A percentile compares a stretch with the other conserved stretches of the same genome.
phyloP scores from a whole-genome alignment of 2,329 filamentous ascomycete species.

The Fusarium palustre region DNA sequence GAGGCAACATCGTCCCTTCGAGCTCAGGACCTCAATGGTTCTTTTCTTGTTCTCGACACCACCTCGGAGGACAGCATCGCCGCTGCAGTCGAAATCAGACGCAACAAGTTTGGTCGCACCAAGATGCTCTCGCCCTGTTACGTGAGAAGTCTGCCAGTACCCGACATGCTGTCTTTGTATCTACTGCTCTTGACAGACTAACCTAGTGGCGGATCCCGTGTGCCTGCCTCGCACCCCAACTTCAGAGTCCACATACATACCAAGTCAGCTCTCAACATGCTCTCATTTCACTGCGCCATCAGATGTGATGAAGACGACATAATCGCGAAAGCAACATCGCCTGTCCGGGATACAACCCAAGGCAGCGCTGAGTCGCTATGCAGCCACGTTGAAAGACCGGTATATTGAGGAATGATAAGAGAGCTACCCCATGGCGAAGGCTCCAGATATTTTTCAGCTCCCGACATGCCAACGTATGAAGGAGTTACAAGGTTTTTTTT shows the following conservation, averaged over 20 bases:
- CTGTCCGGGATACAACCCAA: conserved; percentile 23
- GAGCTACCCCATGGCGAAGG: conserved; percentile 19
- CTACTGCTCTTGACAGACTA: conserved; percentile 28
- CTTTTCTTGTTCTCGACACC: conserved; percentile 29
- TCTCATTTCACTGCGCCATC: conserved; percentile 30
- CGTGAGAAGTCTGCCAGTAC: conserved; percentile 20
- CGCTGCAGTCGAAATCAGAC: conserved; percentile 4
- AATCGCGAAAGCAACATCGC: conserved; percentile 30
- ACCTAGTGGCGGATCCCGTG: conserved; percentile 16
- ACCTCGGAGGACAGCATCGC: conserved; percentile 32
- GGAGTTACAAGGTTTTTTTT: neutral
- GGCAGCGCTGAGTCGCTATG: conserved; percentile 23
- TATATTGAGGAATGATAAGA: conserved; percentile 17
- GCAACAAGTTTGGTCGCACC: conserved; percentile 8
- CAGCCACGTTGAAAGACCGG: conserved; percentile 12
- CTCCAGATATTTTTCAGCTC: too few species aligned
- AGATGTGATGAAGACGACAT: conserved; percentile 14
- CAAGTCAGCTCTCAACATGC: conserved; percentile 38
- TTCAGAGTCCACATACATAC: conserved; percentile 30
- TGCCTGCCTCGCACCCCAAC: neutral
- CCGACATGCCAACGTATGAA: neutral
- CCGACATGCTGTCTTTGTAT: conserved; percentile 33
- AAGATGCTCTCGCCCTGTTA: conserved; percentile 26
- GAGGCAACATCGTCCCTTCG: conserved; percentile 25
- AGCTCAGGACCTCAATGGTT: conserved; percentile 12